Base-by-base conservation (phyloP, 495 filamentous ascomycete genomes). In the Lasiosphaeria ovina region DNA sequence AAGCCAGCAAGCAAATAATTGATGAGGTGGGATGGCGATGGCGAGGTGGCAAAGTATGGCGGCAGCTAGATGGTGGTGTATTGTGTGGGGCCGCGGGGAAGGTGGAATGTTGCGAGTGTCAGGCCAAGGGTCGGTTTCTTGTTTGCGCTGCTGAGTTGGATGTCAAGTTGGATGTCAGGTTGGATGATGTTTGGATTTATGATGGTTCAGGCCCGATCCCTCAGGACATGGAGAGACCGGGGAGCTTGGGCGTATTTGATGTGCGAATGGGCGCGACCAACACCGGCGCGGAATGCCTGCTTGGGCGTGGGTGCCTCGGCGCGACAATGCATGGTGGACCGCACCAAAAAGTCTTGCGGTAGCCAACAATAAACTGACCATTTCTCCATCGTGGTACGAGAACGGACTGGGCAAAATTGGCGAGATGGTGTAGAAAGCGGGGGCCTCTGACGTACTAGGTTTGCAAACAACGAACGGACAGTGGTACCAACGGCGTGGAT, bases 181-280 rank as follows among this genome's bases (percentile, higher is more conserved):
- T n/a, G 47, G 6, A 17, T 31, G 47, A 17, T 31, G 47, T n/a
- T 50, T 50, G 47, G 14, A 50, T 10, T n/a, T 12, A n/a, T 50
- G 47, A 4, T 50, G 47, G 12, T 42, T 42, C 8, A 42, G 8
- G 7, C 12, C 12, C 40, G 40, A 45, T 45, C 40, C 9, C 2
- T 17, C 14, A 50, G 47, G 14, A 17, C 16, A n/a, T n/a, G n/a
- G 47, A 42, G 38, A 42, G 38, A 14, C 8, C 7, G 38, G 38
- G 8, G 49, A 51, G 49, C 49, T 51, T 35, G 49, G 32, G 49
- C 16, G 12, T n/a, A 42, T 42, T 42, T 42, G 38, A 42, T 12
- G 12, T 42, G 38, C 8, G 38, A 42, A 42, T 8, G 38, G 12
- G 7, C 1, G 8, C 12, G 38, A 12, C 38, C 38, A 24, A 24